Percentiles rank a stretch among this genome's conserved stretches.
Evolutionary conservation across 2,329 filamentous ascomycete species (phyloP).

Genomic region (Magnaporthales sp.): DNA sequence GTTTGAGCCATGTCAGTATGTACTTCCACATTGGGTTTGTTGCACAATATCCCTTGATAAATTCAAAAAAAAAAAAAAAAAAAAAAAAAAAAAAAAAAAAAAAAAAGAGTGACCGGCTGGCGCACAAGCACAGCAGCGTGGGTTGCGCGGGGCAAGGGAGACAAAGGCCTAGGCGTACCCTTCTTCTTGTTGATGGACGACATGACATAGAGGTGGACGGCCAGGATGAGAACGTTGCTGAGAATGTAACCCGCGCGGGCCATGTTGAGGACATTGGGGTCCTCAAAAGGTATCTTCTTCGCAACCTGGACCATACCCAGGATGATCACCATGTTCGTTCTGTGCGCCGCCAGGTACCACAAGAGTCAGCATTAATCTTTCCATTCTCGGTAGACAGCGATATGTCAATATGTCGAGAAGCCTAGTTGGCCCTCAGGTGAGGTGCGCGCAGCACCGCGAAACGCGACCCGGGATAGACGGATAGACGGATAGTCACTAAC

Average conservation of each 20-base stretch:
- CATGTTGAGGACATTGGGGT: slow-evolving; percentile 53
- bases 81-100: too few relatives aligned
- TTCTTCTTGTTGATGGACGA: slow-evolving; percentile 90
- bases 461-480: not conserved
- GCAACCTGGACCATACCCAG: slow-evolving; percentile 97
- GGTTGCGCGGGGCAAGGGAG: not conserved
- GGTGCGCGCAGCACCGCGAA: not conserved
- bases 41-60: not conserved
- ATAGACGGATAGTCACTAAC: slow-evolving; percentile 23
- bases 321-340: slow-evolving; percentile 90
- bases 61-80: too few relatives aligned
- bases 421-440: not conserved
- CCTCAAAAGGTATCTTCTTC: slow-evolving; percentile 91
- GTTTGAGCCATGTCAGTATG: not conserved
- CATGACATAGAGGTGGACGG: slow-evolving; percentile 80
- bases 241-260: slow-evolving; percentile 46
- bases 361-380: slow-evolving; percentile 14
- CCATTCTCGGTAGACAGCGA: not conserved
- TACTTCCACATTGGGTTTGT: not conserved
- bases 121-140: not conserved
- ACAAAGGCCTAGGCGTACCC: slow-evolving; percentile 49
- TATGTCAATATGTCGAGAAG: not conserved
- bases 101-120: not conserved
- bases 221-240: slow-evolving; percentile 73
- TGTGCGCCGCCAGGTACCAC: slow-evolving; percentile 25